Evolutionary conservation across 495 filamentous ascomycete species (phyloP), one percentile per base, ranked within the genome.

Genomic region (Talaromyces ruber): DNA sequence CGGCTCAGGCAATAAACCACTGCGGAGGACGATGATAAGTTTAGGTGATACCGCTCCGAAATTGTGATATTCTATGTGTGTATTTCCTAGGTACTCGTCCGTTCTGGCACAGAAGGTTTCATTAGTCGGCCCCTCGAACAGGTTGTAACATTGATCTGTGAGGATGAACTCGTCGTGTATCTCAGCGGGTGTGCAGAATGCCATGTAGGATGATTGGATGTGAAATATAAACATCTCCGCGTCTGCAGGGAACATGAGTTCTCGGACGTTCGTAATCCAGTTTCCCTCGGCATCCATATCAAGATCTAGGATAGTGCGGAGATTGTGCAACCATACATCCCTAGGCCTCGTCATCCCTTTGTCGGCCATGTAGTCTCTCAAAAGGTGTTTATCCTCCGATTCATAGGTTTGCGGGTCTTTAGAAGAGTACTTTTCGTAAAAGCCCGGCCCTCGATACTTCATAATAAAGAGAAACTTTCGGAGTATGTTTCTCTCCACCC

Each of bases 381-480:
- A 18, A 1, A 39, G 3, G 2, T 71, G 65, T 57, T 66, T 68
- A 63, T 84, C 82, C 32, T 77, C 61, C 12, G 24, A 45, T 4
- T 67, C 32, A 62, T 83, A 83, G 2, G 59, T 64, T 9, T 77
- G 74, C 1, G 63, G 47, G 6, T 39, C 67, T 14, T 74, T 64
- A 34, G 72, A 65, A 63, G 70, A 69, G 65, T 70, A 81, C 7
- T 70, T 67, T 25, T 50, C 22, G 43, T 74, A 65, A 45, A 80
- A 78, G 6, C 32, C 34, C 1, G 43, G 39, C 43, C 64, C 66
- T 21, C 82, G 76, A 62, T 80, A 83, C 53, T 76, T 79, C 70
- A 84, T 76, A 18, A 84, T 69, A 66, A 82, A 83, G 18, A 83
- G 67, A 60, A 84, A 83, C 57, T 80, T 82, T 62, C 81, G 76